Percentiles rank a stretch among this genome's conserved stretches.
These are phyloP conservation scores for Alternaria arbusti DNA, from an alignment of 2,329 filamentous ascomycete genomes.

Conservation along the genomic window DNA sequence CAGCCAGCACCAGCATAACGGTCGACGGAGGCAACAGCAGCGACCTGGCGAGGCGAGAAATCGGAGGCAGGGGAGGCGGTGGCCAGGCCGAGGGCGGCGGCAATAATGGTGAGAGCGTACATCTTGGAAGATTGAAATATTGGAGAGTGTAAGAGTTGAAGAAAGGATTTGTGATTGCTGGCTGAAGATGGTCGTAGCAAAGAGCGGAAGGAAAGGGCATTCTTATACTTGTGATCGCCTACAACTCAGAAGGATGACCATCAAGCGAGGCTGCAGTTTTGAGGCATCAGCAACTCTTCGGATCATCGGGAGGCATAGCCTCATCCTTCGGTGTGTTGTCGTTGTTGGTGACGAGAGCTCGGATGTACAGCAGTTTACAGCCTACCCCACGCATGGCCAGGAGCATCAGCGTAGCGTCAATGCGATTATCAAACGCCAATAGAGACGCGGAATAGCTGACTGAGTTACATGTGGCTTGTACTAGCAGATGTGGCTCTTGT, in stretches of 20 bases:
- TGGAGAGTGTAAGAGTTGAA: neutral
- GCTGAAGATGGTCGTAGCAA: neutral
- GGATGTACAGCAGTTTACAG: neutral
- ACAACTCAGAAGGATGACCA: neutral
- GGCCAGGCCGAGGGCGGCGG: constrained; percentile 9
- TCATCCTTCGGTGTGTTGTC: neutral
- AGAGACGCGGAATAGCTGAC: neutral
- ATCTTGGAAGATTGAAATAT: neutral
- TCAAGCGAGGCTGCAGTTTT: neutral
- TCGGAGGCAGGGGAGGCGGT: constrained; percentile 7
- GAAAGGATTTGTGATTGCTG: neutral
- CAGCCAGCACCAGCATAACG: constrained; percentile 16
- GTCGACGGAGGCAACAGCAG: constrained; percentile 18
- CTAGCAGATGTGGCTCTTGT: neutral
- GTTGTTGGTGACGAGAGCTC: neutral
- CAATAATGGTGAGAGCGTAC: constrained; percentile 8
- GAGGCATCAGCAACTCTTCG: neutral
- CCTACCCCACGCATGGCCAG: neutral
- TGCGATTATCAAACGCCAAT: neutral
- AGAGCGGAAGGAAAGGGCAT: neutral
- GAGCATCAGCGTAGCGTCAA: neutral
- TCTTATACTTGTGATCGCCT: neutral
- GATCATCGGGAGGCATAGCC: neutral
- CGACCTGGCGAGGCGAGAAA: constrained; percentile 8
- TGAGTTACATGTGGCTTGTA: neutral